Evolutionary conservation across 2,329 filamentous ascomycete genomes (phyloP).

Genomic region (Ceratocystis albifundus): DNA sequence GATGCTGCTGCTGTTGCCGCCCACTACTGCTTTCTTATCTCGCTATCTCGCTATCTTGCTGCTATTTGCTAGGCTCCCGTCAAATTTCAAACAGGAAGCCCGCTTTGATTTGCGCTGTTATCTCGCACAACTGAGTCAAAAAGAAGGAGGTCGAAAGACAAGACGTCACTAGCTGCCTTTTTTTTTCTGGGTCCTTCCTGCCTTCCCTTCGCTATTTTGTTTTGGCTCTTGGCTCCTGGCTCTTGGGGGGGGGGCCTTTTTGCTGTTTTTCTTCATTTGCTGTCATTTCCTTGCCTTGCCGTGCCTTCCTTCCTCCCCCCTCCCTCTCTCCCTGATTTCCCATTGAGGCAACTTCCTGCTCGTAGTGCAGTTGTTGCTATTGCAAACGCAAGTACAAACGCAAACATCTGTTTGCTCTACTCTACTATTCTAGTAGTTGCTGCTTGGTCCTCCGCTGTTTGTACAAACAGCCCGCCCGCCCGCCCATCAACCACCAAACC

Average conservation of each 20-base stretch:
- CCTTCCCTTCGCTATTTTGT: not conserved
- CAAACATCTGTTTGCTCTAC: not conserved
- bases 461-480: not conserved
- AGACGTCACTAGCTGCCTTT: conserved; percentile 12
- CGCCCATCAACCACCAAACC: not conserved
- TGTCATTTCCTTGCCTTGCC: not conserved
- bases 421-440: not conserved
- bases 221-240: not conserved
- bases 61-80: not conserved
- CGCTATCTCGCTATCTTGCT: not conserved
- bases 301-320: not conserved
- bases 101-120: conserved; percentile 5
- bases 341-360: not conserved
- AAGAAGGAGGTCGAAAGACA: not conserved
- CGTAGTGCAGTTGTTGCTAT: not conserved
- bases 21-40: not conserved
- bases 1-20: too few species aligned
- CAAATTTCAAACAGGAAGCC: not conserved
- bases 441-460: not conserved
- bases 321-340: not conserved
- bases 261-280: not conserved
- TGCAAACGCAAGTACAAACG: not conserved
- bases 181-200: conserved; percentile 10
- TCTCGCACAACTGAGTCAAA: not conserved
- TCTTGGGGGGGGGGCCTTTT: too few species aligned